Base-by-base conservation (phyloP, 1,139 yeast species). In the Nakaseomyces nivariensis region DNA sequence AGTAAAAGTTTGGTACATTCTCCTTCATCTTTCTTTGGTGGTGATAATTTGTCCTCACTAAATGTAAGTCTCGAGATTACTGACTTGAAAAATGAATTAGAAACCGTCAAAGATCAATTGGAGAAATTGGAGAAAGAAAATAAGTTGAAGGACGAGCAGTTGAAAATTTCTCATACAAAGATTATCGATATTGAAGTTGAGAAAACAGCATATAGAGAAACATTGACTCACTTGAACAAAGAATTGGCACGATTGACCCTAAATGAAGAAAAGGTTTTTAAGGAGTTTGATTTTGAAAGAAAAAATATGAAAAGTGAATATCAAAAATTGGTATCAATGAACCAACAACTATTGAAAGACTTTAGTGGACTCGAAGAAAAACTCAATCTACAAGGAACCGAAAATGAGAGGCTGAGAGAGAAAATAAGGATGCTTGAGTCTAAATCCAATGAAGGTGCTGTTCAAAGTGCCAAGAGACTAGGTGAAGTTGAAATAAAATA, bases 381-480 rank as follows among this genome's bases (percentile, higher is more conserved):
- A 25, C 10, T 41, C 8, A 25, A 34, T 9, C 37, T 9, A 1
- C 47, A 51, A 26, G 48, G 46, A n/a, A 37, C 45, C 6, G 48
- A 57, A 25, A 29, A 57, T 13, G 56, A 52, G 4, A 52, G 49
- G 3, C 47, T 53, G 40, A 54, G 51, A 40, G 38, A 26, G 3
- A 24, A 81, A 73, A 84, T 83, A 59, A 71, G 74, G 33, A 89
- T 84, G 29, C 64, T 82, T 38, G 85, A 24, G 22, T 8, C 31
- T 17, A 34, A 33, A 43, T 45, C 42, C 6, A 42, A 42, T 32
- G 45, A 42, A 25, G 22, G 31, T 9, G 32, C 37, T 22, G 33
- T 42, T 17, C 22, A 17, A 17, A 17, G 22, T 17, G 22, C 22
- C 22, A 17, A 17, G 22, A 11, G 36, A 29, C 24, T 36, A 84